phyloP scores from a whole-genome alignment of 2,329 filamentous ascomycete genomes.

The Fusarium globosum region DNA sequence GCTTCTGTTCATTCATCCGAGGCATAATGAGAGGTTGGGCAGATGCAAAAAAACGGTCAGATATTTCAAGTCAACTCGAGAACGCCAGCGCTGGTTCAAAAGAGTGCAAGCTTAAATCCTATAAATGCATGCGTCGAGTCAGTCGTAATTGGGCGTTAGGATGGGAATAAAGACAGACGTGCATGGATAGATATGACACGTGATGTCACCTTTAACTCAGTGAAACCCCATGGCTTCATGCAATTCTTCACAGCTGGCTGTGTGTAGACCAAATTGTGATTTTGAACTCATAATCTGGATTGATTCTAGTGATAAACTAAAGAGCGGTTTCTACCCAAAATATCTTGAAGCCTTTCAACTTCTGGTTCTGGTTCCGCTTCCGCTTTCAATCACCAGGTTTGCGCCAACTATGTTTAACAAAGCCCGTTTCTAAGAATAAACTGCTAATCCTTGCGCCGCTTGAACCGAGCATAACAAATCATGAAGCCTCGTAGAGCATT shows the following conservation, averaged over 20 bases:
- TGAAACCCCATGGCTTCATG: not conserved
- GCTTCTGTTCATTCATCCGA: not conserved
- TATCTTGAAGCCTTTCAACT: not conserved
- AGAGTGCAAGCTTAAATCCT: conserved; percentile 10
- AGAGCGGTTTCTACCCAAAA: conserved; percentile 6
- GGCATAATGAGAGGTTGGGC: not conserved
- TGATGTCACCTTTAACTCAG: not conserved
- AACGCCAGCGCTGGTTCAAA: not conserved
- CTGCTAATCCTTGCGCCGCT: conserved; percentile 12
- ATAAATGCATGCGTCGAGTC: conserved; percentile 2
- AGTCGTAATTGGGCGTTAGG: not conserved
- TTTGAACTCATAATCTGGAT: not conserved
- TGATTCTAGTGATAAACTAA: conserved; percentile 13
- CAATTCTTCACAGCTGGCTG: not conserved
- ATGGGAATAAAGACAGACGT: not conserved
- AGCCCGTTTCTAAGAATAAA: conserved; percentile 2
- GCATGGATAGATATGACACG: not conserved
- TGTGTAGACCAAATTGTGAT: not conserved
- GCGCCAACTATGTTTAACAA: not conserved
- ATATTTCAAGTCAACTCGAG: not conserved
- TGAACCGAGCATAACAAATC: conserved; percentile 18
- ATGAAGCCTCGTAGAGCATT: conserved; percentile 24
- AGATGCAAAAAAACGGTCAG: conserved; percentile 1
- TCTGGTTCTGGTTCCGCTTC: not conserved
- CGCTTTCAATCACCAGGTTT: conserved; percentile 2